Percentiles rank a stretch among this genome's conserved stretches.
These are phyloP conservation scores for Arachis stenosperma DNA, from an alignment of 306 rosid species.

Conservation along the genomic window DNA sequence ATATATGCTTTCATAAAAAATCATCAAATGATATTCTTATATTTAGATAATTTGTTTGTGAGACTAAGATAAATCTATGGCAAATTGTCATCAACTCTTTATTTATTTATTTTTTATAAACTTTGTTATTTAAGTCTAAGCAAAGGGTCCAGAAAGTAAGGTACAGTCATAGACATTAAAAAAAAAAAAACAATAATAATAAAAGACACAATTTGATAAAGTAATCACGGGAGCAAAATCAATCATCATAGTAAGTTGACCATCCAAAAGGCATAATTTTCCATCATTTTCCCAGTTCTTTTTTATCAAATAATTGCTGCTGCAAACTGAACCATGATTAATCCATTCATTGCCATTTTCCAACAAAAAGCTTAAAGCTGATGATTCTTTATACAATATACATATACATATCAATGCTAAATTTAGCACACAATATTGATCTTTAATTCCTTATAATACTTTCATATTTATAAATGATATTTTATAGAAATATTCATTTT, in stretches of 20 bases:
- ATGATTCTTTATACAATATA: neutral
- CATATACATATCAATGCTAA: too few relatives aligned
- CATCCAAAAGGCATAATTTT: conserved; percentile 22
- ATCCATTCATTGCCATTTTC: neutral
- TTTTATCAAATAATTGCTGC: conserved; percentile 21
- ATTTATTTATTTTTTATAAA: too few relatives aligned
- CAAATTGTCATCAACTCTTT: too few relatives aligned
- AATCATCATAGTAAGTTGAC: conserved; percentile 36
- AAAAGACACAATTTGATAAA: neutral
- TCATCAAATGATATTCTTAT: neutral
- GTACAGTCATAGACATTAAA: neutral
- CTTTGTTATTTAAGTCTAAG: too few relatives aligned
- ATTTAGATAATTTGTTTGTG: neutral
- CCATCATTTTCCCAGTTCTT: conserved; percentile 31
- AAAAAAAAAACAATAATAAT: neutral
- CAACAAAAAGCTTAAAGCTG: neutral
- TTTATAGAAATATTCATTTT: too few relatives aligned
- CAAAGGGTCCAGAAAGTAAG: too few relatives aligned
- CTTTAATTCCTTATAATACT: too few relatives aligned
- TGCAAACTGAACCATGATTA: conserved; percentile 11
- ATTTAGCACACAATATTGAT: too few relatives aligned
- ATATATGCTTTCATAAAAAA: neutral
- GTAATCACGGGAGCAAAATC: neutral
- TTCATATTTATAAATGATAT: too few relatives aligned
- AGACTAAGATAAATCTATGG: too few relatives aligned